phyloP scores from a whole-genome alignment of 1,284 basidiomycete species.

The Rhizoctonia solani region DNA sequence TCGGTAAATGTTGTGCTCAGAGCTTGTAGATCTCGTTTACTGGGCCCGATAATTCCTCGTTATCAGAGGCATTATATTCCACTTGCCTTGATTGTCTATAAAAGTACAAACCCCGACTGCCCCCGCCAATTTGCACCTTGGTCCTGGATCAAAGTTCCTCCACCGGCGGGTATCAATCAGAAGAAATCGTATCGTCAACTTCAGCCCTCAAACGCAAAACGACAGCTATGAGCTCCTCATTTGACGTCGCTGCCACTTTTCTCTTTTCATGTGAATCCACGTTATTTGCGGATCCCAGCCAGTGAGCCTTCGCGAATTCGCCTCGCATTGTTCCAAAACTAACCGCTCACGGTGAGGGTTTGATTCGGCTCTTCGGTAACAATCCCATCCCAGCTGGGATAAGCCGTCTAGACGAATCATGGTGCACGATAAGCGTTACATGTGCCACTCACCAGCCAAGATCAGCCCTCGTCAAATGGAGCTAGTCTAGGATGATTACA shows the following conservation, averaged over 20 bases:
- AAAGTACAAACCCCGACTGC: constrained; percentile 10
- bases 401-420: constrained; percentile 30
- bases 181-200: background rate
- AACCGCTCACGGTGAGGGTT: constrained; percentile 8
- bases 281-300: no score
- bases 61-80: background rate
- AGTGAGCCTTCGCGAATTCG: constrained; percentile 8
- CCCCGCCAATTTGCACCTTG: background rate
- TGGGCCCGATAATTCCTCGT: background rate
- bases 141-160: background rate
- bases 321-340: constrained; percentile 9
- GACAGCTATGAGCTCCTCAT: no score
- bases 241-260: background rate
- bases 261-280: background rate
- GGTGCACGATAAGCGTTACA: constrained; percentile 19
- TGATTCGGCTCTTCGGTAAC: constrained; percentile 31
- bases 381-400: constrained; percentile 2
- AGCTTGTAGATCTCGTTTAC: background rate
- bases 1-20: background rate
- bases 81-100: constrained; percentile 4
- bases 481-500: background rate
- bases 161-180: constrained; percentile 1
- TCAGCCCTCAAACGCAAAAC: no score
- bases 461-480: background rate
- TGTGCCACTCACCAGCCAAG: background rate